A percentile compares a stretch with the other conserved stretches of the same genome.
Conservation (phyloP, 805 yeast genomes). For the Brettanomyces bruxellensis region DNA sequence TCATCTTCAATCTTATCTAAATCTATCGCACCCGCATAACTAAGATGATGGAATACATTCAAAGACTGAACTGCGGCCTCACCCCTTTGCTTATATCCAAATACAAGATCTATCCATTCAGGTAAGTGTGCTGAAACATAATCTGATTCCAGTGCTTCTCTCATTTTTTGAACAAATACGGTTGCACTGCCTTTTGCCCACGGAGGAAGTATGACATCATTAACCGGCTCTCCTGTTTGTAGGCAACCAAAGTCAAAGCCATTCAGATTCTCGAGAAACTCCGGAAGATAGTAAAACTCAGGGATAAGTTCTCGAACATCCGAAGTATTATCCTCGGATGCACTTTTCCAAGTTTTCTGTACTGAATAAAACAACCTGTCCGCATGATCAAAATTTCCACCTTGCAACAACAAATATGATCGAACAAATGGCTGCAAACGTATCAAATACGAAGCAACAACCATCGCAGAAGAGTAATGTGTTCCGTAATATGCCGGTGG, state of each 20-base stretch:
- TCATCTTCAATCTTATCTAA: slow-evolving; percentile 67
- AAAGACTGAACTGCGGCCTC: slow-evolving; percentile 52
- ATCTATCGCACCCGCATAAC: slow-evolving; percentile 79
- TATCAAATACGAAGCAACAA: slow-evolving; percentile 72
- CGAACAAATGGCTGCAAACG: slow-evolving; percentile 75
- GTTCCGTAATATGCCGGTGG: slow-evolving; percentile 92
- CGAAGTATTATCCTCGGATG: slow-evolving; percentile 70
- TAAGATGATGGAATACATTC: slow-evolving; percentile 76
- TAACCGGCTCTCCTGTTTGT: slow-evolving; percentile 49
- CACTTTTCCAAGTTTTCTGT: slow-evolving; percentile 73
- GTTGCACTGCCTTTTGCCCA: slow-evolving; percentile 81
- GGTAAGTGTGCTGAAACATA: slow-evolving; percentile 70
- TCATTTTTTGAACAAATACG: slow-evolving; percentile 61
- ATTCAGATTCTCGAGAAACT: slow-evolving; percentile 59
- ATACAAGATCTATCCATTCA: slow-evolving; percentile 78
- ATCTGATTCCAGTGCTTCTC: slow-evolving; percentile 78
- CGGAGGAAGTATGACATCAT: slow-evolving; percentile 64
- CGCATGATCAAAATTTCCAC: slow-evolving; percentile 84
- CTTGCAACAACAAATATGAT: slow-evolving; percentile 70
- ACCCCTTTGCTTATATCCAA: slow-evolving; percentile 77
- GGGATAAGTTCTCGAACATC: slow-evolving; percentile 86
- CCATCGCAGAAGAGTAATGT: slow-evolving; percentile 91
- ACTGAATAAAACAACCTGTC: slow-evolving; percentile 72
- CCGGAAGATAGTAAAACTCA: slow-evolving; percentile 78
- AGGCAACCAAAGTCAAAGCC: slow-evolving; percentile 59